Evolutionary conservation across 306 rosid species (phyloP).

Genomic region (Rosa chinensis): DNA sequence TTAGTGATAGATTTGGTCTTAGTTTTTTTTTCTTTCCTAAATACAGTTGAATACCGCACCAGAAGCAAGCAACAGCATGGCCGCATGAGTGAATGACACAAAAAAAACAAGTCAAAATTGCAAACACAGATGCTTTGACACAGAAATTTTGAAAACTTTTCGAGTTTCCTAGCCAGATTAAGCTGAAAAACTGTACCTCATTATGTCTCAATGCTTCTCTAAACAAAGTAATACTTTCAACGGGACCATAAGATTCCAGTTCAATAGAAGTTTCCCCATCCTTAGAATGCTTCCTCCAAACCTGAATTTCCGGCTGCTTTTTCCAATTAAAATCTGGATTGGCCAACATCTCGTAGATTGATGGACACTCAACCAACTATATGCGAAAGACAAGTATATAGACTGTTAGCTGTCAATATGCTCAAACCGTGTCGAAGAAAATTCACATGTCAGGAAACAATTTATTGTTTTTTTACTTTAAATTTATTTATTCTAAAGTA

Average conservation of each 20-base stretch:
- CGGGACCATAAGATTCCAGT: slow-evolving; percentile 70
- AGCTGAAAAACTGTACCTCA: slow-evolving; percentile 45
- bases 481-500: background rate
- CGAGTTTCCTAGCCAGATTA: background rate
- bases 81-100: background rate
- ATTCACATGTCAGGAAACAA: slow-evolving; percentile 3
- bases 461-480: background rate
- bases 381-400: slow-evolving; percentile 25
- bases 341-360: slow-evolving; percentile 90
- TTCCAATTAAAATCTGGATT: slow-evolving; percentile 80
- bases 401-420: background rate
- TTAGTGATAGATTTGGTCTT: background rate
- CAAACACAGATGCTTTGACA: background rate
- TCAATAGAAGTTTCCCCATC: slow-evolving; percentile 47
- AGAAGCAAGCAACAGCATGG: background rate
- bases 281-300: slow-evolving; percentile 66
- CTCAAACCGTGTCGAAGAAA: background rate
- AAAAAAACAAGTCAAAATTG: background rate
- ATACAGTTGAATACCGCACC: background rate
- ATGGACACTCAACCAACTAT: slow-evolving; percentile 91
- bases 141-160: background rate
- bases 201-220: slow-evolving; percentile 73
- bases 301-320: slow-evolving; percentile 67
- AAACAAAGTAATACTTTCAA: slow-evolving; percentile 50
- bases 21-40: background rate